Percentiles rank a stretch among this genome's conserved stretches.
These are phyloP conservation scores for Bipolaris gigantea DNA, from an alignment of 2,329 filamentous ascomycete species.

Conservation along the genomic window DNA sequence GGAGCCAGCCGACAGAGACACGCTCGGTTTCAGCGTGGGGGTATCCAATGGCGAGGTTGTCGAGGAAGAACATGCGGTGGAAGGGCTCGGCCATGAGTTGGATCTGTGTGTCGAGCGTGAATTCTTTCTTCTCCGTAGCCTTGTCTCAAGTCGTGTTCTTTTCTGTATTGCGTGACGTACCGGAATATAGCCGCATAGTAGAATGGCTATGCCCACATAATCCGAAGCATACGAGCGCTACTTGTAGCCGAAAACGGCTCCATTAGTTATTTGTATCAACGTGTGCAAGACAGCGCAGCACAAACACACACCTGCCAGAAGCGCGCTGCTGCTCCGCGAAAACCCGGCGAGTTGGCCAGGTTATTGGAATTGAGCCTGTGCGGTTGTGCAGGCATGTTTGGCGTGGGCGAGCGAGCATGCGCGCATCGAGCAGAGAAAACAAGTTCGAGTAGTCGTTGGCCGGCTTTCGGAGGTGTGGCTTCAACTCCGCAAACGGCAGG, in stretches of 20 bases:
- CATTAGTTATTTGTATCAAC: not conserved
- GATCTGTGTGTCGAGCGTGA: conserved; percentile 52
- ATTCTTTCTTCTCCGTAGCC: not conserved
- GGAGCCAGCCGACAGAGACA: conserved; percentile 75
- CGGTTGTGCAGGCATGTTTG: conserved; percentile 37
- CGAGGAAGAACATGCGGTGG: conserved; percentile 90
- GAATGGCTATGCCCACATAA: conserved; percentile 74
- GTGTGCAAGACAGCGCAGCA: not conserved
- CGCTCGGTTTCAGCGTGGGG: conserved; percentile 83
- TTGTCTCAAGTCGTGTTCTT: not conserved
- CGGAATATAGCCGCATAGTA: conserved; percentile 69
- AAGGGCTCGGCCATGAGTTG: conserved; percentile 77
- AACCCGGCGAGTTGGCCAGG: conserved; percentile 41
- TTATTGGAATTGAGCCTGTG: conserved; percentile 29
- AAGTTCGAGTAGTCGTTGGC: not conserved
- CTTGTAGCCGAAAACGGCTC: not conserved
- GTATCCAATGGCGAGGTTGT: conserved; percentile 80
- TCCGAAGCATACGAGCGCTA: conserved; percentile 85
- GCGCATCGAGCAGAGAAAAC: conserved; percentile 13
- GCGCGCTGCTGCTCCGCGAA: conserved; percentile 53
- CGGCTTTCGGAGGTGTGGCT: conserved; percentile 24
- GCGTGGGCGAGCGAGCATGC: conserved; percentile 9
- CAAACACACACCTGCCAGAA: conserved; percentile 51
- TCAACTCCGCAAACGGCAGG: conserved; percentile 24
- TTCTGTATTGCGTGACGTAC: conserved; percentile 45